Evolutionary conservation across 2,329 filamentous ascomycete species (phyloP).

Genomic region (Endothia cerciana): DNA sequence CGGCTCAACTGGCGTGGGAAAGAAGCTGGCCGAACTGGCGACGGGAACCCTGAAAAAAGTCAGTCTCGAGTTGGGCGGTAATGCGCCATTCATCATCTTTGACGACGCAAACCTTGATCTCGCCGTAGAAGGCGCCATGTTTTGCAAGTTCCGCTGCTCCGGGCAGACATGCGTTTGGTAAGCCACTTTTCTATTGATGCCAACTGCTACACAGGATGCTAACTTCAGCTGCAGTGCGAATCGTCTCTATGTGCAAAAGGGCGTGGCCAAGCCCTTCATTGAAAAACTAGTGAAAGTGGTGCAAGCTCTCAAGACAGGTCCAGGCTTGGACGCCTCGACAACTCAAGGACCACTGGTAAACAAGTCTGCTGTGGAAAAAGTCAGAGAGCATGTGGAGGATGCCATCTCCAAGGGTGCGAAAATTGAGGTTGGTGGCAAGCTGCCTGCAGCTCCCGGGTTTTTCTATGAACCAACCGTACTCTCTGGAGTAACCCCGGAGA

Average conservation of each 20-base stretch:
- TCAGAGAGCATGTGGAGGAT: slow-evolving; percentile 30
- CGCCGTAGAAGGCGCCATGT: slow-evolving; percentile 56
- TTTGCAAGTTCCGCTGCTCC: slow-evolving; percentile 37
- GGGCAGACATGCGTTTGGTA: slow-evolving; percentile 67
- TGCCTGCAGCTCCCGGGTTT: slow-evolving; percentile 32
- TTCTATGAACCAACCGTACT: not conserved
- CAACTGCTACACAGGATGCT: not conserved
- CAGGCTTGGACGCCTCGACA: not conserved
- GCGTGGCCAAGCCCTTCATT: not conserved
- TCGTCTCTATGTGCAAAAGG: not conserved
- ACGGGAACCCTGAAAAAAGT: slow-evolving; percentile 66
- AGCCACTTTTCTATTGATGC: not conserved
- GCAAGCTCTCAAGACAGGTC: not conserved
- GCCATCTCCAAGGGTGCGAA: slow-evolving; percentile 31
- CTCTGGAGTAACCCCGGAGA: not conserved
- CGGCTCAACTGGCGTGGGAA: slow-evolving; percentile 62
- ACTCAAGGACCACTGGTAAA: not conserved
- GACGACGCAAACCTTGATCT: slow-evolving; percentile 65
- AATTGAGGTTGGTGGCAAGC: slow-evolving; percentile 50
- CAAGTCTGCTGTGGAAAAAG: slow-evolving; percentile 30
- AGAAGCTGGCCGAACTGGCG: slow-evolving; percentile 59
- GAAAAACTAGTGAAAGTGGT: not conserved
- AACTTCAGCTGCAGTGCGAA: not conserved
- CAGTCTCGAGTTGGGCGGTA: slow-evolving; percentile 69
- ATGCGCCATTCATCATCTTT: slow-evolving; percentile 64